Base-by-base conservation (phyloP, 495 filamentous ascomycete genomes). In the Penicillium argentinense region DNA sequence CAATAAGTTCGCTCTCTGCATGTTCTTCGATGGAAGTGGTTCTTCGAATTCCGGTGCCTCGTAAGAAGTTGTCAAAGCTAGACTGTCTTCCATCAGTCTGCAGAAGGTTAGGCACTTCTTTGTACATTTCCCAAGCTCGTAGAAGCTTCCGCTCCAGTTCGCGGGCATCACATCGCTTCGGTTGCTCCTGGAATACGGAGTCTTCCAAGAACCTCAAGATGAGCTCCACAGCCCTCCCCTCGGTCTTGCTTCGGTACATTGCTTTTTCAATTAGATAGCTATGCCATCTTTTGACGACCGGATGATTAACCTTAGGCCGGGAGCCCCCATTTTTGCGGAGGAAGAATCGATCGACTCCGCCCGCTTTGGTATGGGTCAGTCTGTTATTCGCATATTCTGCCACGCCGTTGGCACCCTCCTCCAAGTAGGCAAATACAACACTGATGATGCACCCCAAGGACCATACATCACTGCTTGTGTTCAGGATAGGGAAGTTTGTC, bases 401-500 rank as follows among this genome's bases (percentile, higher is more conserved):
- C 24, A 70, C 51, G 11, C 62, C 67, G 11, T 30, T 32, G 14
- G 52, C 42, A 16, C 67, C 67, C 4, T 60, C 53, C 19, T 57
- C 57, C 11, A 70, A 29, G 41, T 66, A 70, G 11, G 56, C 53
- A 30, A 70, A 54, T 0, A 70, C 28, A 9, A 66, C 56, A 38
- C 64, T 68, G n/a, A 68, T 47, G 0, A 70, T 53, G 30, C 64
- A 70, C 1, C 60, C 67, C 6, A 70, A 37, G 5, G 67, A 66
- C 67, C 67, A 70, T 2, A 70, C 55, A 42, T 70, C 67, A 39
- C 63, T 66, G 25, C 49, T 52, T 9, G 50, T 50, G 4, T 49
- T 64, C 64, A 68, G 68, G 9, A 39, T 64, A n/a, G 22, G 54
- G 3, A 40, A 48, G 9, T 41, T 29, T 9, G 42, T 26, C 19